Base-by-base conservation (phyloP, 2,329 filamentous ascomycete genomes). In the Raffaelea ambrosiae region DNA sequence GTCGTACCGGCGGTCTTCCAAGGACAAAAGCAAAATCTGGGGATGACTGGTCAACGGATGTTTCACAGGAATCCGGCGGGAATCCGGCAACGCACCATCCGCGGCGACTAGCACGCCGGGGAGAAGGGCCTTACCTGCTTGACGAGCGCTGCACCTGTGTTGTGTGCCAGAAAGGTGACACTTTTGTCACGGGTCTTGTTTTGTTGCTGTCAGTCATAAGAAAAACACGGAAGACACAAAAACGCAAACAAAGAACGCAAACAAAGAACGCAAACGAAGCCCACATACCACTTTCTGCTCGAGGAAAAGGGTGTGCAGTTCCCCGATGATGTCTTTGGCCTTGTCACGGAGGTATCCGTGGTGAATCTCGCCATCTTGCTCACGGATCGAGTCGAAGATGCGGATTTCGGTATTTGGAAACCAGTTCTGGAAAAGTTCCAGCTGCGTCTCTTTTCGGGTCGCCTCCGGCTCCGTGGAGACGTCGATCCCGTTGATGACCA, bases 401-500 rank as follows among this genome's bases (percentile, higher is more conserved):
- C 26, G 26, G 26, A 29, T 13, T 7, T 29, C 13, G 26, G 13
- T 29, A 3, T 26, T 5, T 5, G 19, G 18, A 16, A 47, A 50
- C 31, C 39, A 33, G 9, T 42, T 33, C 31, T 3, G 3, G 10
- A 49, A 35, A 13, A 47, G 14, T 3, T 14, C 2, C 13, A 3
- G 7, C 33, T 36, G 43, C 3, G 10, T 14, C 9, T 39, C 14
- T 22, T 36, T 31, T n/a, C 22, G 8, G 18, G 4, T 21, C 11
- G 4, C 13, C 18, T n/a, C 22, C 13, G 38, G 5, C 10, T 23
- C 40, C 20, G 33, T 14, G 10, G 26, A 7, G 11, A 33, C 23
- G 39, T 46, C 43, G 23, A 49, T 43, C 19, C 43, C 48, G 40
- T 49, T 49, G 29, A 49, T 38, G 9, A 49, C 16, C 43, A 49